Base-by-base conservation (phyloP, 202 grass and related monocot species). In the Hordeum pubiflorum region DNA sequence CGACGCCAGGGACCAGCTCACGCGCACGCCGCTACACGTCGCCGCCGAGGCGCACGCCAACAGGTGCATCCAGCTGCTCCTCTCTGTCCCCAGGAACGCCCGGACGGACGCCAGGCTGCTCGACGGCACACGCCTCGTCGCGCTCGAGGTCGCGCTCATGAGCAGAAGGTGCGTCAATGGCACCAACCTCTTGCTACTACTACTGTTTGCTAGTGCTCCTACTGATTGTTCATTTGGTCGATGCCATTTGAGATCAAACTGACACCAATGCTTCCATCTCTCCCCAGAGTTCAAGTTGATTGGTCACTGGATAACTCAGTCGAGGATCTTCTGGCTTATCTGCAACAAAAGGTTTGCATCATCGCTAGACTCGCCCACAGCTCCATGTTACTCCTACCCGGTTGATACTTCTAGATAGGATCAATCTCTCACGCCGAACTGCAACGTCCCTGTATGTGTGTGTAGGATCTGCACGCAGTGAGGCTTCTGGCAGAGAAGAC, bases 401-500 rank as follows among this genome's bases (percentile, higher is more conserved):
- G 10, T 78, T 21, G 5, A 29, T 77, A 59, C 14, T n/a, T 24
- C 10, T 22, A 23, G 13, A 43, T n/a, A 41, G 14, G 22, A 62
- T 78, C 24, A 21, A 27, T 84, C 10, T 32, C 52, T 81, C 5
- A 60, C 55, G 11, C 46, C 14, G 57, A 59, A 22, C 37, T 55
- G 70, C 6, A 29, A 50, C 27, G 84, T 29, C 61, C 39, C 33
- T 74, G 56, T 4, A 33, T 79, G 21, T 89, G 50, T 72, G 18
- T 89, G 58, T 50, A 91, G 89, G 89, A 91, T 70, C 62, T 86
- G 57, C 81, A 37, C 26, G 80, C 80, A 21, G 73, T 86, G 22
- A 91, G 46, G 71, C 59, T 89, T 58, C 80, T 91, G 46, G 89
- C 79, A 72, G 83, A 86, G 76, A 91, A 73, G 83, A 91, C 89